These are phyloP conservation scores for Pulveroboletus frians DNA, from an alignment of 768 basidiomycete genomes.

Conservation along the genomic window DNA sequence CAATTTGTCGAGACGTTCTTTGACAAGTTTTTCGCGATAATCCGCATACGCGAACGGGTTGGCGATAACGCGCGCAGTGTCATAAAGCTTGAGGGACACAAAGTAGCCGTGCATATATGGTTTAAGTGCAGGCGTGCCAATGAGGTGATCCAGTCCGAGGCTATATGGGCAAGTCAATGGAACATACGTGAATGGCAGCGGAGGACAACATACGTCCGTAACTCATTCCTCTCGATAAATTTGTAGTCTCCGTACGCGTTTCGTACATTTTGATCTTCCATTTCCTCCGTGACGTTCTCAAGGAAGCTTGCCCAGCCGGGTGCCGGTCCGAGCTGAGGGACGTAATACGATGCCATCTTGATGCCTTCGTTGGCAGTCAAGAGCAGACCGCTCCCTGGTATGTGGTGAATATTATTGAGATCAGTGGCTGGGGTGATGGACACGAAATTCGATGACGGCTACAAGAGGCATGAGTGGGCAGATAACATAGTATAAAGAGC, in stretches of 20 bases:
- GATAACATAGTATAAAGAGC: not conserved
- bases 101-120: conserved; percentile 99
- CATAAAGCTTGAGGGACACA: conserved; percentile 91
- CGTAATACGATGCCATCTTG: conserved; percentile 89
- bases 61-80: conserved; percentile 89
- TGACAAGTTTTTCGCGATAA: conserved; percentile 82
- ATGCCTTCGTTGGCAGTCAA: conserved; percentile 97
- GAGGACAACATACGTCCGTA: conserved; percentile 61
- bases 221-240: conserved; percentile 84
- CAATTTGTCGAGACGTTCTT: conserved; percentile 88
- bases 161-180: conserved; percentile 42
- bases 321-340: conserved; percentile 94
- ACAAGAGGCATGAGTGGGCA: conserved; percentile 6
- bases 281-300: conserved; percentile 97
- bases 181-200: not conserved
- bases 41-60: conserved; percentile 97
- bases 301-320: conserved; percentile 97
- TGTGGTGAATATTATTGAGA: conserved; percentile 85
- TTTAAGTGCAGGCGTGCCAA: conserved; percentile 92
- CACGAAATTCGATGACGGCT: conserved; percentile 84
- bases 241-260: conserved; percentile 95
- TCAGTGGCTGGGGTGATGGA: conserved; percentile 90
- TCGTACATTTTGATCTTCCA: conserved; percentile 82
- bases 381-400: conserved; percentile 83
- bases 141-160: conserved; percentile 89